Evolutionary conservation across 352 stramenopile genomes (phyloP).

Genomic region (Phytophthora brassicae): DNA sequence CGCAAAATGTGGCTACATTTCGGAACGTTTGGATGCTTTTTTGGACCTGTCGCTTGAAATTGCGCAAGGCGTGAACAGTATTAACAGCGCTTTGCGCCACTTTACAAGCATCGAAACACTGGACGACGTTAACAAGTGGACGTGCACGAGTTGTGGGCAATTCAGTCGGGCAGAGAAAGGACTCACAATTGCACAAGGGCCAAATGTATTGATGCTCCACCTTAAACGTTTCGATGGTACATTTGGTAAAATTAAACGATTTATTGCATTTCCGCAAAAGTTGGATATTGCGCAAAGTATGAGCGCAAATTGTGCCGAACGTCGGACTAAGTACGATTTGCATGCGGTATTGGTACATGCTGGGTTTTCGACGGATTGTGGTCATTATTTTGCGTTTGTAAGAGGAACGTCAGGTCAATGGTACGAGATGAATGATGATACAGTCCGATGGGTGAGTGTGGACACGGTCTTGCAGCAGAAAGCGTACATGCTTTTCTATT

Average conservation of each 20-base stretch:
- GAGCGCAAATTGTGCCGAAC: slow-evolving; percentile 55
- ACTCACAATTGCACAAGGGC: slow-evolving; percentile 74
- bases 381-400: slow-evolving; percentile 92
- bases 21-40: slow-evolving; percentile 83
- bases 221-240: slow-evolving; percentile 90
- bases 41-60: slow-evolving; percentile 91
- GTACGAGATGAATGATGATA: slow-evolving; percentile 93
- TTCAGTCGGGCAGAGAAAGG: slow-evolving; percentile 79
- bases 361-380: slow-evolving; percentile 86
- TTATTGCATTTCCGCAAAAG: slow-evolving; percentile 72
- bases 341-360: slow-evolving; percentile 86
- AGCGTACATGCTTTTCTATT: slow-evolving; percentile 93
- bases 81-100: slow-evolving; percentile 75
- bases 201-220: slow-evolving; percentile 89
- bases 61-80: slow-evolving; percentile 64
- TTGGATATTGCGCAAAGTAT: slow-evolving; percentile 71
- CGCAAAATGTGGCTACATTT: slow-evolving; percentile 79
- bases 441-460: slow-evolving; percentile 83
- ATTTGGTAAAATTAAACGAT: slow-evolving; percentile 89
- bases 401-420: slow-evolving; percentile 87
- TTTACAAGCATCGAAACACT: slow-evolving; percentile 86
- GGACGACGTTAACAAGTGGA: slow-evolving; percentile 86
- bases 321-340: slow-evolving; percentile 70
- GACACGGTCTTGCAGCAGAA: slow-evolving; percentile 87
- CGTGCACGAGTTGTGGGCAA: slow-evolving; percentile 81